Conservation (phyloP, 306 rosid genomes). For the Crotalaria pallida region DNA sequence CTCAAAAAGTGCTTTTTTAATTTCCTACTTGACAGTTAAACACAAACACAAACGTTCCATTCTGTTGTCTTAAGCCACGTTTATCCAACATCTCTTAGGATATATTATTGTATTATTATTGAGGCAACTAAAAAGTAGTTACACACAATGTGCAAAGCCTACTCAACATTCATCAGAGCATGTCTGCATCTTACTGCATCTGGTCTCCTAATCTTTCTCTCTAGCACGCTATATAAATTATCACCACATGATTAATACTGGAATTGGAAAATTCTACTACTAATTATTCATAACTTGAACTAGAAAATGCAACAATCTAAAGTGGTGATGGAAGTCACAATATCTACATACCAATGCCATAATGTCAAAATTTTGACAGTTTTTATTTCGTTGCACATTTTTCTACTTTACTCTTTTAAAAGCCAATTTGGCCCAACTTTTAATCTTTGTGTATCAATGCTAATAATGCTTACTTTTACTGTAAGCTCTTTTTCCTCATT, state of each 20-base stretch:
- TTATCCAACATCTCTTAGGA: neutral
- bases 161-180: neutral
- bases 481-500: neutral
- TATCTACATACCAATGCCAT: neutral
- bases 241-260: neutral
- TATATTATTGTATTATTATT: neutral
- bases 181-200: neutral
- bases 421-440: neutral
- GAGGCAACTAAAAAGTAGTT: constrained; percentile 18
- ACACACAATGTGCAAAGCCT: neutral
- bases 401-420: neutral
- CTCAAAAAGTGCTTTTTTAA: neutral
- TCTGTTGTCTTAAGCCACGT: constrained; percentile 2
- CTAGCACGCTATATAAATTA: neutral
- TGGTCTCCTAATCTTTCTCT: neutral
- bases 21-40: neutral
- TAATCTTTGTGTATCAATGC: neutral
- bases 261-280: neutral
- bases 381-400: neutral
- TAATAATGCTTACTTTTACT: neutral
- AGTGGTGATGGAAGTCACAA: neutral
- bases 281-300: neutral
- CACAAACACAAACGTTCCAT: neutral
- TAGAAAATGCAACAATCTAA: neutral
- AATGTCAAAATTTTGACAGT: neutral